Evolutionary conservation across 768 basidiomycete species (phyloP), one percentile per base, ranked within the genome.

Genomic region (Lyophyllum semitale): DNA sequence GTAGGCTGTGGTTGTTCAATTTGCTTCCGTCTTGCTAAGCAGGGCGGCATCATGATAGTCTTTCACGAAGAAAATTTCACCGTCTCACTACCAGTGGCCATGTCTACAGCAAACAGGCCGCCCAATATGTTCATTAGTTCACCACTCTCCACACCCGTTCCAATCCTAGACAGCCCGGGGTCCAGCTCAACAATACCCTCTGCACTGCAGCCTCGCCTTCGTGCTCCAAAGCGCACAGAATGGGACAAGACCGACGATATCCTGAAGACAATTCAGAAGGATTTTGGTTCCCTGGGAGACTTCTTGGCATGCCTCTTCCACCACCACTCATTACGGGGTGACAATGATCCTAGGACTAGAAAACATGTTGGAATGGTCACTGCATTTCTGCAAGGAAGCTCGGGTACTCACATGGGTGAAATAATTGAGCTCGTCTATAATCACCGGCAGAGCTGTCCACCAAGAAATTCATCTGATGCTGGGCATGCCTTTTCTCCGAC

Each of bases 381-480:
- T 15, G 42, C 51, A 9, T 58, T 59, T 55, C 56, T 61, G 17
- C 56, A 61, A 45, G 62, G 64, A 13, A 41, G 51, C 25, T 55
- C 50, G 8, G 57, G 54, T 4, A 49, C 58, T 23, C 55, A 58
- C 22, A 65, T 61, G 51, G 51, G 44, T 0, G 45, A 52, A 1
- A 59, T 65, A 8, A 63, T 63, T 20, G 26, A 44, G 20, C 47
- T 65, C n/a, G 37, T 65, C 9, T 65, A 65, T 48, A 27, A 38
- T 11, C 60, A 64, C 41, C 51, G 37, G 27, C 58, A 45, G 48
- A 54, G 46, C 26, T 33, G 27, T 37, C 60, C 50, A 13, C 47
- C 20, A 25, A 27, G n/a, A 18, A 8, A 26, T 9, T 42, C 38
- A 9, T 9, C 18, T 8, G 40, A 51, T 22, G 30, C 9, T 13